Evolutionary conservation across 352 stramenopile genomes (phyloP).

Genomic region (Phytophthora citricola): DNA sequence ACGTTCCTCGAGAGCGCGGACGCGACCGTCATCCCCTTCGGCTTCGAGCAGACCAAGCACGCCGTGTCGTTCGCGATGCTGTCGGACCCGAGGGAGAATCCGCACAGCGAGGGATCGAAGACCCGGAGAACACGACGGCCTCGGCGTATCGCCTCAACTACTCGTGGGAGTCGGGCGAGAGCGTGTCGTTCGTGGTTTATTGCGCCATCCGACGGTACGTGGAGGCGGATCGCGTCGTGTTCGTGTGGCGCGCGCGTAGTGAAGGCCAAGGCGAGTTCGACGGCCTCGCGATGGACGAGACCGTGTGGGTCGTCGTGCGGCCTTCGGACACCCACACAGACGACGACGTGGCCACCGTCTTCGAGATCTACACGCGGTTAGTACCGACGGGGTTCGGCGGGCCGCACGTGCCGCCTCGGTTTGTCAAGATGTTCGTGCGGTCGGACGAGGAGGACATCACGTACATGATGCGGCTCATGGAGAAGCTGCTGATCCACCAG

Average conservation of each 20-base stretch:
- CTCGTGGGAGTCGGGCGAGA: conserved; percentile 33
- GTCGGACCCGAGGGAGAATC: conserved; percentile 27
- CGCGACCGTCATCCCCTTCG: conserved; percentile 26
- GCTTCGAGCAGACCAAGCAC: conserved; percentile 24
- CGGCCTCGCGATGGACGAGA: conserved; percentile 59
- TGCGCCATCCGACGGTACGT: conserved; percentile 53
- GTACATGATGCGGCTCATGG: conserved; percentile 33
- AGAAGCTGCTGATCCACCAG: conserved; percentile 28
- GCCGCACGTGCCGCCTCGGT: conserved; percentile 20
- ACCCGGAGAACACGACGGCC: conserved; percentile 25
- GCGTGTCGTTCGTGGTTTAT: conserved; percentile 24
- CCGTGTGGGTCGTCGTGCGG: conserved; percentile 48
- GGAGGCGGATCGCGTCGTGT: conserved; percentile 50
- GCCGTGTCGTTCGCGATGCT: conserved; percentile 27
- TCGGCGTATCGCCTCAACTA: conserved; percentile 30
- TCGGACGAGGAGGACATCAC: conserved; percentile 38
- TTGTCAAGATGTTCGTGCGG: conserved; percentile 34
- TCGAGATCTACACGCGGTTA: conserved; percentile 34
- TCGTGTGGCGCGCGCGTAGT: conserved; percentile 56
- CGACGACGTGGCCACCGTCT: conserved; percentile 22
- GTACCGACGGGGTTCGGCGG: conserved; percentile 31
- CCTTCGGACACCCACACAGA: conserved; percentile 16
- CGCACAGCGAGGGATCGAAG: conserved; percentile 23
- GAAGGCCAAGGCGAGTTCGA: conserved; percentile 48
- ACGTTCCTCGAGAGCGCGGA: conserved; percentile 34